phyloP scores from a whole-genome alignment of 139 green algal genomes.

The Marvania coccoides region DNA sequence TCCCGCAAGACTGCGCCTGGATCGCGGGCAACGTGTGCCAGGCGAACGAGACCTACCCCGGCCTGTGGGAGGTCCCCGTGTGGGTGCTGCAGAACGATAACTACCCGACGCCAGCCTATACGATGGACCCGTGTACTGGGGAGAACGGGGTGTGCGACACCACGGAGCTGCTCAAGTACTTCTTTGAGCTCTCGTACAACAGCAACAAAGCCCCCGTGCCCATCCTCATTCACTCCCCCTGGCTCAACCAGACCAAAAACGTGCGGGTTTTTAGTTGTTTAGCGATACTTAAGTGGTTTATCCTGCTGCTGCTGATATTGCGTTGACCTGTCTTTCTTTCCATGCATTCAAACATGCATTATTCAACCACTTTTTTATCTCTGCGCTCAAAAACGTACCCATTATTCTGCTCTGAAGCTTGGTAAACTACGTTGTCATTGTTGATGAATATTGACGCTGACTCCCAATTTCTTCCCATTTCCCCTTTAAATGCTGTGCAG shows the following conservation, averaged over 20 bases:
- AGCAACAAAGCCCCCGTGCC: conserved; percentile 23
- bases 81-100: conserved; percentile 23
- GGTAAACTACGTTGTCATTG: no score
- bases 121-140: conserved; percentile 13
- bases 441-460: no score
- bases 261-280: neutral
- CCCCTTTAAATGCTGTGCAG: neutral
- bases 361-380: neutral
- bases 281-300: neutral
- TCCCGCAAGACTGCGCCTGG: conserved; percentile 25
- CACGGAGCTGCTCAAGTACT: conserved; percentile 9
- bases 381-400: neutral
- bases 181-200: conserved; percentile 14
- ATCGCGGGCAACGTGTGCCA: neutral
- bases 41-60: neutral
- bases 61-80: conserved; percentile 9
- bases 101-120: conserved; percentile 20
- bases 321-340: no score
- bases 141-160: conserved; percentile 3
- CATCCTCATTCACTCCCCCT: conserved; percentile 20
- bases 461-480: neutral
- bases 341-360: no score
- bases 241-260: conserved; percentile 10
- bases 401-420: no score
- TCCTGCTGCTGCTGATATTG: neutral